Evolutionary conservation across 2,329 filamentous ascomycete genomes (phyloP), one percentile per base, ranked within the genome.

Genomic region (Phaeosphaeriaceae sp.): DNA sequence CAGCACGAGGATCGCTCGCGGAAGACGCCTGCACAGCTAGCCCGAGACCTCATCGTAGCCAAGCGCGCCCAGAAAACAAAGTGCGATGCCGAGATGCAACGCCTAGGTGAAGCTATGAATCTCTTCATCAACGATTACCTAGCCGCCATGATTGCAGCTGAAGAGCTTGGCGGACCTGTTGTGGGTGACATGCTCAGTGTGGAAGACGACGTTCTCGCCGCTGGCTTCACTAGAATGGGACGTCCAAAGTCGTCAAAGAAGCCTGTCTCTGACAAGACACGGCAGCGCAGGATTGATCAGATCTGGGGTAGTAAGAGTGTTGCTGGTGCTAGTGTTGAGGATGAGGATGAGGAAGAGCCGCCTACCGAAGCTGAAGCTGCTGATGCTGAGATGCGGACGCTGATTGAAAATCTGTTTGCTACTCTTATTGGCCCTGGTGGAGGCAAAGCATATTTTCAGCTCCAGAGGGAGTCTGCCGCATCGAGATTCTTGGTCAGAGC

Each of bases 121-220:
- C 76, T 76, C 13, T 95, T 95, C 64, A 86, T 93, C 48, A 83
- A 89, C 53, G 76, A 84, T 35, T 81, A 84, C 33, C 79, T 96
- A 1, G 88, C 88, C 1, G 75, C 83, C 3, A 89, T 93, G 84
- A 78, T 96, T 35, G 90, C 90, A 6, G 89, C 89, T 1, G 91
- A 95, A 74, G 89, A 92, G 64, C 79, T 92, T 1, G 91, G 91
- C 6, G 90, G 91, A 0, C 90, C 91, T 0, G 87, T 92, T 9
- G 89, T 92, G 1, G 89, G 91, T 3, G 87, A 90, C 58, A 78
- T 87, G 60, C 79, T 88, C 65, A 84, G 88, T 74, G 86, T 77
- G 61, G 81, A 77, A 7, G 81, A 87, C 36, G 82, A 75, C 11
- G 77, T 71, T 6, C 71, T 83, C 33, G 77, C 77, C 43, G 75